These are phyloP conservation scores for Vinca major DNA, from an alignment of 305 asterid genomes.

Conservation along the genomic window DNA sequence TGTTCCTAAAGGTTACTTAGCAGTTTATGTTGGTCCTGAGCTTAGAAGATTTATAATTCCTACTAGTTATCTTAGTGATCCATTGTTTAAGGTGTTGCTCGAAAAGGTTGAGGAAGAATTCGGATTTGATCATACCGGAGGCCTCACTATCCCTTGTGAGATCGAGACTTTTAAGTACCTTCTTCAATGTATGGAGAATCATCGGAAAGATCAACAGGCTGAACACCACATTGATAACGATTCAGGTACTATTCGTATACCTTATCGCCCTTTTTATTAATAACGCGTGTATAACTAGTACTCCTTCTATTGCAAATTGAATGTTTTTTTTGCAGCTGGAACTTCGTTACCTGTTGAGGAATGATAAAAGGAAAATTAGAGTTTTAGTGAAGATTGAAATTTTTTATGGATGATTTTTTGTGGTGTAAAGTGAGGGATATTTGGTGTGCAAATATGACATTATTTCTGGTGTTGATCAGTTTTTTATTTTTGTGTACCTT, in stretches of 20 bases:
- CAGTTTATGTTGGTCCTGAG: constrained; percentile 30
- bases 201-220: constrained; percentile 14
- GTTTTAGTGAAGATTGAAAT: constrained; percentile 5
- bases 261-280: too few relatives aligned
- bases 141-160: constrained; percentile 35
- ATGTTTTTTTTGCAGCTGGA: constrained; percentile 25
- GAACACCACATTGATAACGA: too few relatives aligned
- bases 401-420: constrained; percentile 14
- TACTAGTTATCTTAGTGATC: constrained; percentile 28
- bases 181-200: constrained; percentile 30
- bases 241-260: too few relatives aligned
- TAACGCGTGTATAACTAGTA: too few relatives aligned
- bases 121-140: constrained; percentile 32
- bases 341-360: constrained; percentile 17
- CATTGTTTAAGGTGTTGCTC: constrained; percentile 29
- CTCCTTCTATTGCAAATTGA: too few relatives aligned
- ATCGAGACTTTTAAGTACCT: constrained; percentile 55
- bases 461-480: constrained; percentile 13
- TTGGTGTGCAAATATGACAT: constrained; percentile 21
- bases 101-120: constrained; percentile 32
- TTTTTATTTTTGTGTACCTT: constrained; percentile 5
- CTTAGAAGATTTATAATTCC: constrained; percentile 29
- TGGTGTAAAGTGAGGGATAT: constrained; percentile 20
- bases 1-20: constrained; percentile 34
- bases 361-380: not conserved